Evolutionary conservation across 495 filamentous ascomycete genomes (phyloP).

Genomic region (Hyaloscypha bicolor): DNA sequence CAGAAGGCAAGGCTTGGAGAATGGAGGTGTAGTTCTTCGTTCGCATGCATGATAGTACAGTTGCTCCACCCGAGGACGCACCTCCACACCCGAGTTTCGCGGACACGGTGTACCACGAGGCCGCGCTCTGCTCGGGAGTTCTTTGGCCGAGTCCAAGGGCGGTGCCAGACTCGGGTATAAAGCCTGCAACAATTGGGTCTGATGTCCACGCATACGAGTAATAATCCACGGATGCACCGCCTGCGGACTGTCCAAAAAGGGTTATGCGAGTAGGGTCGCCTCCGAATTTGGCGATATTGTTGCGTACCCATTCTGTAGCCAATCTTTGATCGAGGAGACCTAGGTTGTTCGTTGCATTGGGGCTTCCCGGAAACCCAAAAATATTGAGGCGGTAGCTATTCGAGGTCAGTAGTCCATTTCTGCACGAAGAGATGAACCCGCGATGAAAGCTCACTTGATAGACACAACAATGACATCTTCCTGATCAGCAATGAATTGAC

Average conservation of each 20-base stretch:
- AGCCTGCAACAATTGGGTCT: slow-evolving; percentile 47
- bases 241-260: slow-evolving; percentile 49
- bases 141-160: slow-evolving; percentile 32
- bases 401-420: neutral
- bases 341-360: slow-evolving; percentile 14
- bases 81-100: slow-evolving; percentile 44
- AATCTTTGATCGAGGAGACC: slow-evolving; percentile 58
- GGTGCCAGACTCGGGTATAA: slow-evolving; percentile 59
- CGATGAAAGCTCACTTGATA: slow-evolving; percentile 45
- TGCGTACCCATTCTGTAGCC: slow-evolving; percentile 62
- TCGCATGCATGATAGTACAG: slow-evolving; percentile 51
- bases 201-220: slow-evolving; percentile 51
- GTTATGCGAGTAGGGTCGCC: slow-evolving; percentile 45
- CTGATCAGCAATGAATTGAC: slow-evolving; percentile 43
- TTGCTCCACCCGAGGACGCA: slow-evolving; percentile 39
- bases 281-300: slow-evolving; percentile 57
- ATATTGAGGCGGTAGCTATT: slow-evolving; percentile 64
- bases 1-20: slow-evolving; percentile 31
- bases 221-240: slow-evolving; percentile 52
- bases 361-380: slow-evolving; percentile 26
- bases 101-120: slow-evolving; percentile 45
- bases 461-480: slow-evolving; percentile 60
- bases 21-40: slow-evolving; percentile 36
- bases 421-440: neutral
- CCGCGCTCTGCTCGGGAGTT: slow-evolving; percentile 25